Percentiles rank a stretch among this genome's conserved stretches.
Conservation (phyloP, 352 stramenopile genomes). For the Peronospora farinosa region DNA sequence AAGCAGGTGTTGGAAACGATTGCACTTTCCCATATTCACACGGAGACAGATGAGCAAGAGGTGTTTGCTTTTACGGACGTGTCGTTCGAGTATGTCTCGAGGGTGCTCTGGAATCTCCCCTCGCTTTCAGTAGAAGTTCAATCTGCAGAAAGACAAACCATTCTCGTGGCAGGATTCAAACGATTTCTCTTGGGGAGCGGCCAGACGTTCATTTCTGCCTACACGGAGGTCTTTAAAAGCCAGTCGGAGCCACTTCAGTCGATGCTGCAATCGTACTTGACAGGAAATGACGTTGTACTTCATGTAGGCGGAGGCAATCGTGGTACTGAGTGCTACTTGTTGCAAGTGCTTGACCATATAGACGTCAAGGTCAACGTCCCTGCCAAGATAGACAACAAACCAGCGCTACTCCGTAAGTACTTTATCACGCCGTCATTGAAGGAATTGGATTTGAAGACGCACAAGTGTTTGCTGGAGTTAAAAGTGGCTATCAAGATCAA, state of each 20-base stretch:
- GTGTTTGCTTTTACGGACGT: conserved; percentile 81
- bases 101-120: conserved; percentile 69
- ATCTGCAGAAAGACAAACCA: conserved; percentile 31
- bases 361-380: conserved; percentile 57
- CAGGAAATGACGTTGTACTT: conserved; percentile 51
- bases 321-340: conserved; percentile 49
- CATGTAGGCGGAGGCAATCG: conserved; percentile 51
- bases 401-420: conserved; percentile 59
- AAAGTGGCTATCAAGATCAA: conserved; percentile 66
- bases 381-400: conserved; percentile 65
- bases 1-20: conserved; percentile 68
- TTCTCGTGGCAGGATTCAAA: conserved; percentile 64
- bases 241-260: conserved; percentile 55
- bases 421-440: conserved; percentile 57
- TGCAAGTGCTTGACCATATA: conserved; percentile 60
- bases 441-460: conserved; percentile 63
- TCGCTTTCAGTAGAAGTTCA: conserved; percentile 54
- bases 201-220: conserved; percentile 75
- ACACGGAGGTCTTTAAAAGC: conserved; percentile 57
- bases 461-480: conserved; percentile 62
- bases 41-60: conserved; percentile 44
- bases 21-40: conserved; percentile 62
- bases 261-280: conserved; percentile 69
- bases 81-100: conserved; percentile 56
- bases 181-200: conserved; percentile 60